phyloP scores from a whole-genome alignment of 2,329 filamentous ascomycete genomes.

The Fusarium gaditjirri region DNA sequence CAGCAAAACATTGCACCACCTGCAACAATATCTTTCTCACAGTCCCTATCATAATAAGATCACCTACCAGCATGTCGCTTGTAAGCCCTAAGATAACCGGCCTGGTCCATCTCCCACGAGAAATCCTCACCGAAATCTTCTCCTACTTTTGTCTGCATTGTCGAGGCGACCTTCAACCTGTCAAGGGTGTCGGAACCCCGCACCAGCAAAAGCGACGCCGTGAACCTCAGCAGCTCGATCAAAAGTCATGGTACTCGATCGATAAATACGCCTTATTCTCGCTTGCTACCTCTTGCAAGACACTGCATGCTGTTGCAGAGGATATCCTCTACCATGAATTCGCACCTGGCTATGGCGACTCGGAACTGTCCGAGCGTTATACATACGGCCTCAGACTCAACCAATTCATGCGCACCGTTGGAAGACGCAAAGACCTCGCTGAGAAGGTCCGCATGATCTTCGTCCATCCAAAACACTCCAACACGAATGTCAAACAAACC shows the following conservation, averaged over 20 bases:
- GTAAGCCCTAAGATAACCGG: fast-evolving
- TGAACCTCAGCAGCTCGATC: not conserved
- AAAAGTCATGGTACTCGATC: not conserved
- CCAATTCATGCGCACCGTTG: not conserved
- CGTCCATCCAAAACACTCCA: not conserved
- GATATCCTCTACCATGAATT: not conserved
- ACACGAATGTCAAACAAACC: fast-evolving
- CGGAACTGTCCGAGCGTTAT: fast-evolving
- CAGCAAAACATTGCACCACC: no score
- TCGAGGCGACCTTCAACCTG: not conserved
- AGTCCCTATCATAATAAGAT: fast-evolving
- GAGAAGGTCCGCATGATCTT: not conserved
- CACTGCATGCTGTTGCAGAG: not conserved
- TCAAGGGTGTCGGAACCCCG: not conserved
- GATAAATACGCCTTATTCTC: not conserved
- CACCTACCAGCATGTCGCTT: fast-evolving
- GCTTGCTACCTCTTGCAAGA: fast-evolving
- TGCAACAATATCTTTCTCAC: not conserved
- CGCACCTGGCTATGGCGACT: not conserved
- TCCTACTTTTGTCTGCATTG: not conserved
- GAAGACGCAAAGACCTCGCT: not conserved
- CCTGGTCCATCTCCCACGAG: fast-evolving
- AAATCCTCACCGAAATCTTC: fast-evolving
- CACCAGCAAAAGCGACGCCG: not conserved
- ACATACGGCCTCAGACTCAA: fast-evolving